Conservation (phyloP, 768 basidiomycete genomes). For the Boletus speciosus region DNA sequence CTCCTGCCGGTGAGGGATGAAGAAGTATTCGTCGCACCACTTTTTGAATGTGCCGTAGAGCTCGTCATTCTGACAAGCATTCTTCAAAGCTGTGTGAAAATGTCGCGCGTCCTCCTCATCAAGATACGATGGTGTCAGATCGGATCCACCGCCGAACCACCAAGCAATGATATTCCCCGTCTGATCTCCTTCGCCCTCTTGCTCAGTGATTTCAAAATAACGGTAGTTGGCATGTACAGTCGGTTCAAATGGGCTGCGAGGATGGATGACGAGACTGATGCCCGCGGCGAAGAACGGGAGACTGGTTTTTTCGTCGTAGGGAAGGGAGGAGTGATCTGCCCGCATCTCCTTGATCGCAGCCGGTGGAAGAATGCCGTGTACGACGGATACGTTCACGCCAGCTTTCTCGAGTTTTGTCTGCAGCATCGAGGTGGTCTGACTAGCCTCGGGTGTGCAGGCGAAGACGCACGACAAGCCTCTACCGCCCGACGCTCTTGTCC, state of each 20-base stretch:
- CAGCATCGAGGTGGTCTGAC: conserved; percentile 32
- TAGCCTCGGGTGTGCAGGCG: conserved; percentile 38
- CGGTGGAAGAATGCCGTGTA: conserved; percentile 85
- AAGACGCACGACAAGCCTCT: conserved; percentile 84
- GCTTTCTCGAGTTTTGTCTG: conserved; percentile 84
- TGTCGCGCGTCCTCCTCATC: conserved; percentile 82
- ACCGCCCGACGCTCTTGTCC: conserved; percentile 67
- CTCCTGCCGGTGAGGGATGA: conserved; percentile 83
- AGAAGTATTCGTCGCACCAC: conserved; percentile 99
- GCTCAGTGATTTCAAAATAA: conserved; percentile 88
- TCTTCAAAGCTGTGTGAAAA: conserved; percentile 79
- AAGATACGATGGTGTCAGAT: conserved; percentile 92
- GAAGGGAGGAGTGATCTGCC: conserved; percentile 79
- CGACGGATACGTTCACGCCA: conserved; percentile 91
- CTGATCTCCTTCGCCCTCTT: conserved; percentile 31
- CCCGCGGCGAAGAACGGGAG: conserved; percentile 95
- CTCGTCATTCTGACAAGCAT: conserved; percentile 67
- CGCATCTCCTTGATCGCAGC: conserved; percentile 93
- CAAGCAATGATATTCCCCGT: conserved; percentile 69
- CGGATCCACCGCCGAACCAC: conserved; percentile 99
- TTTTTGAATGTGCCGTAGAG: conserved; percentile 82
- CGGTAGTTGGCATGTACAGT: conserved; percentile 96
- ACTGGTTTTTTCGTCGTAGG: conserved; percentile 54
- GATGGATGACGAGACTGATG: conserved; percentile 90
- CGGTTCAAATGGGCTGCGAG: conserved; percentile 88